Evolutionary conservation across 1,284 basidiomycete species (phyloP), one percentile per base, ranked within the genome.

Genomic region (Athelia sp.): DNA sequence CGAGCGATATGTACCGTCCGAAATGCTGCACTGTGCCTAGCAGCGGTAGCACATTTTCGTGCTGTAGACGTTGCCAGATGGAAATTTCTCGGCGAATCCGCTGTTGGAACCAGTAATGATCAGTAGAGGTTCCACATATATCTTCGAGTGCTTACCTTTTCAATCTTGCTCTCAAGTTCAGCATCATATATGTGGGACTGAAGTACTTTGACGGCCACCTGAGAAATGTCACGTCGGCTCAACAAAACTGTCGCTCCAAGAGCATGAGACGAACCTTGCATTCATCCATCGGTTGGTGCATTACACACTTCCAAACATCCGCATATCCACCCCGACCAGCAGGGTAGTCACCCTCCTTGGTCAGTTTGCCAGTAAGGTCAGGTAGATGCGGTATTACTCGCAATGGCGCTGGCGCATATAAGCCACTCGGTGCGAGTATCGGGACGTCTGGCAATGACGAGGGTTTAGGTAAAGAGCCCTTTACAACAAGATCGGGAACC

Each of bases 261-360:
- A n/a, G n/a, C n/a, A n/a, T n/a, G n/a, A n/a, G n/a, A 9, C 36
- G 15, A 6, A 40, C 36, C 15, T 40, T 40, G 19, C 19, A 8
- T 40, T 40, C 36, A 40, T 40, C 36, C 15, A 21, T 21, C 36
- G 15, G 6, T n/a, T 6, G 19, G n/a, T n/a, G 36, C 26, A 44
- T 22, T 13, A n/a, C 18, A 50, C 51, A 50, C 29, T 50, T 52
- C 51, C 51, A 52, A n/a, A 52, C 50, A 29, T 52, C 51, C 2
- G 49, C 49, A 44, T 31, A 52, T 17, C 51, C 49, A 38, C 51
- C 51, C 17, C 50, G 49, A 24, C 47, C 47, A 17, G 42, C 42
- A 14, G 50, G 50, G 49, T 49, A 45, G 10, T 43, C 19, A 11
- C 29, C 31, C 23, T 44, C 22, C 29, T 36, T 29, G 17, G 23